These are phyloP conservation scores for Fusarium dimerum DNA, from an alignment of 2,329 filamentous ascomycete genomes.

Conservation along the genomic window DNA sequence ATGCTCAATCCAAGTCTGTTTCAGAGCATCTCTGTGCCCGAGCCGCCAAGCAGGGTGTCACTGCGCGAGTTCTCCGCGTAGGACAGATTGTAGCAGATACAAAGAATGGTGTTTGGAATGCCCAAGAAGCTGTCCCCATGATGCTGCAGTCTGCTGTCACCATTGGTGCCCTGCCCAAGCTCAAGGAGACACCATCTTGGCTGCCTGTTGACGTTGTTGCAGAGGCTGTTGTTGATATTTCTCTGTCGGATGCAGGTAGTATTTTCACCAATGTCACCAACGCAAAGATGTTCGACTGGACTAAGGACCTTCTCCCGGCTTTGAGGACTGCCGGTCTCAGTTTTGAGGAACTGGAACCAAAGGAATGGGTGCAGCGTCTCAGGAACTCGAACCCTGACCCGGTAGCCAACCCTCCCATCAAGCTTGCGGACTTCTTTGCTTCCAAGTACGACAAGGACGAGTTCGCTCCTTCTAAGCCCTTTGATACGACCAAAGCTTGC, in stretches of 20 bases:
- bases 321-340: conserved; percentile 43
- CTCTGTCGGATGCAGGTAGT: conserved; percentile 27
- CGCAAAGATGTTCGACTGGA: conserved; percentile 50
- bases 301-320: conserved; percentile 48
- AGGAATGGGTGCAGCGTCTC: conserved; percentile 45
- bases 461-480: conserved; percentile 44
- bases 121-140: conserved; percentile 51
- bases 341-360: conserved; percentile 44
- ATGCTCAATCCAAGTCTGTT: conserved; percentile 42
- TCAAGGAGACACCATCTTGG: conserved; percentile 47
- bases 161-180: conserved; percentile 45
- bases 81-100: conserved; percentile 53
- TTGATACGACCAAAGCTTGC: conserved; percentile 39
- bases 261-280: conserved; percentile 52
- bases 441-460: conserved; percentile 41
- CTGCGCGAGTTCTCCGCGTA: conserved; percentile 42
- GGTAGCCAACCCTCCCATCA: conserved; percentile 49
- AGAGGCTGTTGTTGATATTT: conserved; percentile 39
- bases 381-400: conserved; percentile 45
- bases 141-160: conserved; percentile 49
- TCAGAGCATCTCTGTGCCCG: conserved; percentile 39
- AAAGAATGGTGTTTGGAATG: conserved; percentile 49
- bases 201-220: conserved; percentile 46
- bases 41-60: conserved; percentile 37
- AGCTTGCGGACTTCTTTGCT: conserved; percentile 53